Base-by-base conservation (phyloP, 2,329 filamentous ascomycete genomes). In the Aspergillus aculeatus region DNA sequence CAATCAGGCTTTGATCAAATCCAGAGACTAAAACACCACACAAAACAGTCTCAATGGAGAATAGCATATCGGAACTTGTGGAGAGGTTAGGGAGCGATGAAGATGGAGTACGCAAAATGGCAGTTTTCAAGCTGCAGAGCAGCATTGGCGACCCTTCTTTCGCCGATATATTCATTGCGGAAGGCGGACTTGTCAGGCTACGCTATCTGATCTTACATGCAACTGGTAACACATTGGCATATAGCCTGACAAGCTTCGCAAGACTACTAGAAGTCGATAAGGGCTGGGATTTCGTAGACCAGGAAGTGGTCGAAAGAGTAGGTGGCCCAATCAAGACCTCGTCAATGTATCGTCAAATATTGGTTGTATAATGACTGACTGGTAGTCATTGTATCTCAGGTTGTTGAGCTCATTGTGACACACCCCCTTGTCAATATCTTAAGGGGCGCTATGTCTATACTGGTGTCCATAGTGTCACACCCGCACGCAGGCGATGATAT, bases 361-460 rank as follows among this genome's bases (percentile, higher is more conserved):
- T 32, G 12, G 12, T 48, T 48, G 4, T 53, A 4, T 16, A 24
- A 35, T 35, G 47, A 51, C 59, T 60, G 24, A 60, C 53, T 58
- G 41, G 56, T 32, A 44, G 6, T 44, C 38, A 48, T 44, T 52
- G 26, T 10, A 24, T 31, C 41, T 24, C 69, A 88, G 81, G 87
- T 96, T 62, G 93, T 98, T 68, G 90, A 97, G 75, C 83, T 99
- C 54, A 92, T 98, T 63, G 94, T 98, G 68, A 94, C 88, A 32
- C 95, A 98, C 74, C 95, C 94, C 24, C 84, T 99, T 62, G 95
- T 99, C 77, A 99, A 99, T 75, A 97, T 98, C 72, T 86, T 99
- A 61, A 87, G 95, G 64, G 95, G 95, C 69, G 94, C 94, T 71
- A 96, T 99, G 90, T 94, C 92, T 50, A 96, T 99, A 62, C 84